Evolutionary conservation across 1,284 basidiomycete species (phyloP).

Genomic region (Anthracocystis walkeri): DNA sequence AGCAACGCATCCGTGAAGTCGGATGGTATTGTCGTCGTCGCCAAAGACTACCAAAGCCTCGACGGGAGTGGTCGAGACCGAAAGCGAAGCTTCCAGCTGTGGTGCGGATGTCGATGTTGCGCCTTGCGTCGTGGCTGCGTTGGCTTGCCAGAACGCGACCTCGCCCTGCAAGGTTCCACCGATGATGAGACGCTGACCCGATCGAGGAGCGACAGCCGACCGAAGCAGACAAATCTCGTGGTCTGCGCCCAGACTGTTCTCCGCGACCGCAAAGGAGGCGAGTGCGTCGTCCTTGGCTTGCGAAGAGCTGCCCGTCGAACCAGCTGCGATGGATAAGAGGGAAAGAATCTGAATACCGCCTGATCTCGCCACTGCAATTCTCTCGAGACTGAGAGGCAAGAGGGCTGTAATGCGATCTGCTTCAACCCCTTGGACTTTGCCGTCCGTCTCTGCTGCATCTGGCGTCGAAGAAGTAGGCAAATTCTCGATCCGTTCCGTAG

Average conservation of each 20-base stretch:
- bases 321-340: conserved; percentile 18
- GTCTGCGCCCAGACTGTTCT: conserved; percentile 21
- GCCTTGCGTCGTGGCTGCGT: neutral
- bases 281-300: neutral
- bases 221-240: conserved; percentile 41
- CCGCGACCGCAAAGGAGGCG: neutral
- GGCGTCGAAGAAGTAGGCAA: conserved; percentile 13
- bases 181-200: conserved; percentile 43
- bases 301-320: neutral
- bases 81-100: conserved; percentile 77
- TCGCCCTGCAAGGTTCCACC: conserved; percentile 58
- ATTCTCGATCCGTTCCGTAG: conserved; percentile 8
- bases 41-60: conserved; percentile 75
- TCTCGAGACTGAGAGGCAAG: conserved; percentile 46
- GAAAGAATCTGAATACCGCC: conserved; percentile 25
- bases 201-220: conserved; percentile 40
- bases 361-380: conserved; percentile 27
- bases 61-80: conserved; percentile 78
- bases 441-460: neutral
- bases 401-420: conserved; percentile 23
- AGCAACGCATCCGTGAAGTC: conserved; percentile 78
- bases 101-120: conserved; percentile 65
- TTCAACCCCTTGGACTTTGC: neutral
- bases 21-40: conserved; percentile 73
- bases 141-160: conserved; percentile 68